phyloP scores from a whole-genome alignment of 495 filamentous ascomycete genomes.

The Daldinia bambusicola region DNA sequence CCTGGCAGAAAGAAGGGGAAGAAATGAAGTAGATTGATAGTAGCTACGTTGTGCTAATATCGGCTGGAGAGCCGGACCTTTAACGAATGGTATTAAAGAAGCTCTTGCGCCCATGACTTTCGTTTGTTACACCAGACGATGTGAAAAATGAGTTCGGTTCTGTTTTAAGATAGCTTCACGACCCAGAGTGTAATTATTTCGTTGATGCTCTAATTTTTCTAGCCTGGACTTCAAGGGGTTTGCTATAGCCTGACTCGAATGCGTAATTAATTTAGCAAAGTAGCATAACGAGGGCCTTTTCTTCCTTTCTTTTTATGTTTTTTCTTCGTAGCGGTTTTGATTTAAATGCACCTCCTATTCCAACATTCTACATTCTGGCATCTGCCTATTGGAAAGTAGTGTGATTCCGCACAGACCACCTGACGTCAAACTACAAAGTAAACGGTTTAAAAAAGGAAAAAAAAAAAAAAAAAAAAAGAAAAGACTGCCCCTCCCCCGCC shows the following conservation, averaged over 20 bases:
- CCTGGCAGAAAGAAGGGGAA: slow-evolving; percentile 93
- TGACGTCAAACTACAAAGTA: background rate
- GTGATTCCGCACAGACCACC: too few species aligned
- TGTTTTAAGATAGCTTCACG: background rate
- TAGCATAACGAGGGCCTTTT: background rate
- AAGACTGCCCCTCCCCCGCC: slow-evolving; percentile 50
- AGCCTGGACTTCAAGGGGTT: background rate
- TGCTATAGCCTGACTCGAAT: background rate
- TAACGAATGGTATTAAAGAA: background rate
- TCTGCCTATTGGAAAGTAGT: too few species aligned
- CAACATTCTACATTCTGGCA: too few species aligned
- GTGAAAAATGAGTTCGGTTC: background rate
- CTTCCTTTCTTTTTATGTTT: too few species aligned
- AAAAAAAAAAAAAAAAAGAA: slow-evolving; percentile 13
- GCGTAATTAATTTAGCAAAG: background rate
- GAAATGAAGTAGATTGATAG: slow-evolving; percentile 55
- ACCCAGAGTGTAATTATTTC: background rate
- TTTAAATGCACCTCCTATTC: background rate
- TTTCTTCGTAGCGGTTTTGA: too few species aligned
- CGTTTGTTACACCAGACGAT: background rate
- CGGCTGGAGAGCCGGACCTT: background rate
- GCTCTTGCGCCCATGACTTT: background rate
- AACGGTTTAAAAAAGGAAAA: background rate
- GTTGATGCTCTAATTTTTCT: background rate
- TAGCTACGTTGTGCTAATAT: slow-evolving; percentile 4